A percentile compares a stretch with the other conserved stretches of the same genome.
These are phyloP conservation scores for Asterella californica DNA, from an alignment of 225 moss, liverwort and hornwort genomes.

Conservation along the genomic window DNA sequence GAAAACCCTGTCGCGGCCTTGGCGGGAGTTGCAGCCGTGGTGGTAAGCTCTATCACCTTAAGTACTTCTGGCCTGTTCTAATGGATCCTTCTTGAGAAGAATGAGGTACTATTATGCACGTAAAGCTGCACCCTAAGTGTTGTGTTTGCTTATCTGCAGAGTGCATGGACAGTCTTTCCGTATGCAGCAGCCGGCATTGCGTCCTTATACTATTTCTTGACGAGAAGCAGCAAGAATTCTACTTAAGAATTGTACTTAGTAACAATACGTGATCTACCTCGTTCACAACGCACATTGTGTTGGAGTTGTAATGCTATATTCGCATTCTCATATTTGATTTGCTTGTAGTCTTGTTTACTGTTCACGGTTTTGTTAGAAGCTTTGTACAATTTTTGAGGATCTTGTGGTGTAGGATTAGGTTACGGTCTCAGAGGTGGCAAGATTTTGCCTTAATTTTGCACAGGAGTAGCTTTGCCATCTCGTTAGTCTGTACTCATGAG, in stretches of 20 bases:
- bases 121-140: not conserved
- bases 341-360: not conserved
- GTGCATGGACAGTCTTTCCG: slow-evolving; percentile 77
- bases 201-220: slow-evolving; percentile 48
- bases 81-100: not conserved
- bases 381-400: not conserved
- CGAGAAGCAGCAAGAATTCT: slow-evolving; percentile 23
- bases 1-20: slow-evolving; percentile 80
- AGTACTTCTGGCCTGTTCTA: not conserved
- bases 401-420: not conserved
- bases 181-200: slow-evolving; percentile 58
- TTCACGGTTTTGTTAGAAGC: no score
- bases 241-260: slow-evolving; percentile 5
- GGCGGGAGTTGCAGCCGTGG: slow-evolving; percentile 80
- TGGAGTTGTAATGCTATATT: slow-evolving; percentile 4
- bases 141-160: slow-evolving; percentile 39
- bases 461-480: not conserved
- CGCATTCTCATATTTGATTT: not conserved
- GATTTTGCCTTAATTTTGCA: not conserved
- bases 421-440: not conserved
- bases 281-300: not conserved
- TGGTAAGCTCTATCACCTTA: slow-evolving; percentile 41
- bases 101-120: not conserved
- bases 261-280: not conserved
- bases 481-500: not conserved